Evolutionary conservation across 2,329 filamentous ascomycete genomes (phyloP).

Genomic region (Reticulascus tulasneorum): DNA sequence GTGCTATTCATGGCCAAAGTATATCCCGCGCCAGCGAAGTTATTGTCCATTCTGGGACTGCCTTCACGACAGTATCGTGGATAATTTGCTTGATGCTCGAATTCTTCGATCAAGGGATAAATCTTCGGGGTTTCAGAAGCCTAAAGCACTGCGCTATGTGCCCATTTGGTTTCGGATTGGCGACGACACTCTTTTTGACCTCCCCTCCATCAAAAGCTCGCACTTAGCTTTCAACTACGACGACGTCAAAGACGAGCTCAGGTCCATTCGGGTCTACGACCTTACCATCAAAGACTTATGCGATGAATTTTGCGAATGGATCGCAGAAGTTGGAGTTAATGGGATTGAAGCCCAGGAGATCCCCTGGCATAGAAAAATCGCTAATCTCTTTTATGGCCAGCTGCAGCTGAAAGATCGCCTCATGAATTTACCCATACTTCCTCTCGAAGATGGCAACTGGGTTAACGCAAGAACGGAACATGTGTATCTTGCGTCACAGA

Average conservation of each 20-base stretch:
- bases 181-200: neutral
- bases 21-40: neutral
- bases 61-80: neutral
- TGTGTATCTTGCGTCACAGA: neutral
- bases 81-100: neutral
- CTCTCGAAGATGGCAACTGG: neutral
- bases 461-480: neutral
- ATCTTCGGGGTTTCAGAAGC: neutral
- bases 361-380: neutral
- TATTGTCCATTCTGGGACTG: neutral
- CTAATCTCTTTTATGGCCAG: neutral
- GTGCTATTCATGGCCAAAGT: neutral
- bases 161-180: neutral
- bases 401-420: neutral
- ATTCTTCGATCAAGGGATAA: too few species aligned
- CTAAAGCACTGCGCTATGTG: neutral
- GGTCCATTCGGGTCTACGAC: neutral
- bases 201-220: neutral
- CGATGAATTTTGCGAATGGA: neutral
- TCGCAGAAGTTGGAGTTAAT: neutral
- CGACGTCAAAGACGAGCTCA: neutral
- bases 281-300: neutral
- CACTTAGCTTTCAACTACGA: constrained; percentile 6
- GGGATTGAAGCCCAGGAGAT: neutral
- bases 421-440: neutral